Base-by-base conservation (phyloP, 345 rosid species). In the Lepidium africanum region DNA sequence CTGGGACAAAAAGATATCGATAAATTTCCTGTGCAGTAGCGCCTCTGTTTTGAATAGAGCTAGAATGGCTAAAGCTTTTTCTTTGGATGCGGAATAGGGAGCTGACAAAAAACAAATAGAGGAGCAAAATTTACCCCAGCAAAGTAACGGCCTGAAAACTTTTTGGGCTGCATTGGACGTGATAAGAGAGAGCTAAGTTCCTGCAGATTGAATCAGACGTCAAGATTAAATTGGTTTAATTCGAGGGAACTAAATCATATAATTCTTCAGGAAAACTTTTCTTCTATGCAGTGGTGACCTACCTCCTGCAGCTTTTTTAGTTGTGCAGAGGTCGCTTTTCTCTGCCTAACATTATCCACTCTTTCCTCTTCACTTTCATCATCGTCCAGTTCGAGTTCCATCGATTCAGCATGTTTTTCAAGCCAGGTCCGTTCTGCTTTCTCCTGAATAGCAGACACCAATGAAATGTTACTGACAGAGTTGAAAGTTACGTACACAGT, bases 311-410 rank as follows among this genome's bases (percentile, higher is more conserved):
- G 64, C 65, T 82, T 78, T 63, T 80, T 73, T 63, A 90, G 74
- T 43, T 83, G 81, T 58, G 51, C 75, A 46, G 91, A 83, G 63
- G 72, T 87, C 50, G 63, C 84, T 77, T 82, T 90, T 72, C 82
- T 83, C 81, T 81, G 81, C 81, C 81, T 85, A 80, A 66, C 71
- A 15, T 70, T 85, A 69, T 81, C 83, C 36, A 76, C 96, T 82
- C 81, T 85, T 67, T 94, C 99, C 47, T 87, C 97, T 77, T 94
- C 99, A 67, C 92, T 91, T 64, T 91, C 97, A 16, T 82, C 77
- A 21, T 84, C 74, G 58, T 94, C 99, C 67, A 94, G 47, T 27
- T 78, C 79, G 15, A 91, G 76, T 73, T 87, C 91, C 72, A 89
- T 56, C 41, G 86, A 71, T 80, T 91, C 96, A 2, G 97, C 97